phyloP scores from a whole-genome alignment of 2,329 filamentous ascomycete genomes.

The Ophiostoma pallidulum region DNA sequence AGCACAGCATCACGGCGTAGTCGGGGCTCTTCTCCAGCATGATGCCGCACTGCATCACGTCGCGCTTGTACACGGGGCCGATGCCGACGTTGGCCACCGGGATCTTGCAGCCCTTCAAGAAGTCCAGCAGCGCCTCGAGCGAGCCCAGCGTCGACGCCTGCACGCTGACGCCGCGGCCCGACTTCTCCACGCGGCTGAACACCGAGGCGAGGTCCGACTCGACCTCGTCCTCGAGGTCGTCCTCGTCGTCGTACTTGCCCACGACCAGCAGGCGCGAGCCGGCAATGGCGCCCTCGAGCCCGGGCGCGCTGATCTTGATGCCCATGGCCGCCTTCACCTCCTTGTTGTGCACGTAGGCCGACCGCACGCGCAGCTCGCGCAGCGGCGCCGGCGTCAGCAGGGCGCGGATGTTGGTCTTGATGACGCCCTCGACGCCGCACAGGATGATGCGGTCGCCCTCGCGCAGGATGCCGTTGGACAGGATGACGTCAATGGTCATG shows the following conservation, averaged over 20 bases:
- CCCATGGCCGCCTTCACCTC: slow-evolving; percentile 96
- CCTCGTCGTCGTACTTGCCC: slow-evolving; percentile 90
- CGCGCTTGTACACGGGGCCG: slow-evolving; percentile 93
- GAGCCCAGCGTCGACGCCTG: slow-evolving; percentile 97
- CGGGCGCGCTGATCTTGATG: slow-evolving; percentile 97
- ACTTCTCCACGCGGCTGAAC: slow-evolving; percentile 83
- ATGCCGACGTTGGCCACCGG: slow-evolving; percentile 96
- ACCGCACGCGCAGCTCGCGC: slow-evolving; percentile 91
- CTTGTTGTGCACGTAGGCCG: slow-evolving; percentile 96
- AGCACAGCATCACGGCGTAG: slow-evolving; percentile 98
- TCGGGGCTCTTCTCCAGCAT: slow-evolving; percentile 96
- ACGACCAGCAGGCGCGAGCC: slow-evolving; percentile 92
- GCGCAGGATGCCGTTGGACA: slow-evolving; percentile 88
- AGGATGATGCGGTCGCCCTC: slow-evolving; percentile 93
- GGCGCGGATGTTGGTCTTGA: slow-evolving; percentile 89
- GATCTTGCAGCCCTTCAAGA: slow-evolving; percentile 92
- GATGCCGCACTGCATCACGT: slow-evolving; percentile 88
- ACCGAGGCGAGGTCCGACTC: slow-evolving; percentile 89
- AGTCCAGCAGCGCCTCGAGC: slow-evolving; percentile 89
- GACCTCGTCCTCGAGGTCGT: slow-evolving; percentile 92
- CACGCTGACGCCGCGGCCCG: slow-evolving; percentile 88
- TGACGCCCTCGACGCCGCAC: slow-evolving; percentile 93
- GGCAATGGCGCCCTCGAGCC: slow-evolving; percentile 90
- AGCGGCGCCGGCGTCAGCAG: slow-evolving; percentile 87
- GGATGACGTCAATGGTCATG: slow-evolving; percentile 94